Evolutionary conservation across 148 eudicot species (phyloP), one percentile per base, ranked within the genome.

Genomic region (Tetragonia tetragonoides): DNA sequence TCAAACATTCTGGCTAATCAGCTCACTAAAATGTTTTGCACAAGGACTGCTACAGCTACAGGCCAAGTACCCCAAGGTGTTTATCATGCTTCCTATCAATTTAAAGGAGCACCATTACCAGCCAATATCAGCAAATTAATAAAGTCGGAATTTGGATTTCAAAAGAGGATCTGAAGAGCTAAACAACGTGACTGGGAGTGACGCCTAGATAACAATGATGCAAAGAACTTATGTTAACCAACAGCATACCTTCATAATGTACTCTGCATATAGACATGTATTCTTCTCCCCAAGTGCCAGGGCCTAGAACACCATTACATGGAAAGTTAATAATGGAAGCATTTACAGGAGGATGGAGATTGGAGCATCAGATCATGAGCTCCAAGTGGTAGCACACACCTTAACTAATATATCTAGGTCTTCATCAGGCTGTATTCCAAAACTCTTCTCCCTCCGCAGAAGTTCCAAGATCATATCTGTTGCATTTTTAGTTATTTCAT

Each of bases 401-500:
- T 95, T 95, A 28, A 93, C 85, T 79, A 93, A 89, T 70, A 91
- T 77, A 78, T 95, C 99, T 73, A 95, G 90, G 83, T 95, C 94
- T 83, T 91, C 92, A 79, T 91, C 99, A 42, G 97, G 99, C 76
- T 87, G 81, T 59, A 88, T 86, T 75, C 86, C 89, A 24, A 80
- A 88, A 64, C 80, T 79, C 77, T 86, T 90, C 78, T 95, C 99
- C 81, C 97, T 83, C 82, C 90, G 86, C 66, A 95, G 82, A 79
- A 95, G 97, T 80, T 95, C 99, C 87, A 83, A 83, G 77, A 95
- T 88, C 97, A 95, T 86, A 73, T 91, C 99, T 95, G 80, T 60
- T 46, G 20, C 46, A 78, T 78, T 37, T 16, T n/a, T 40, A 3
- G 0, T 53, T 2, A 34, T 75, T 67, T 37, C 34, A 28, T 28